phyloP scores from a whole-genome alignment of 176 grass and related monocot genomes.

The Lolium rigidum region DNA sequence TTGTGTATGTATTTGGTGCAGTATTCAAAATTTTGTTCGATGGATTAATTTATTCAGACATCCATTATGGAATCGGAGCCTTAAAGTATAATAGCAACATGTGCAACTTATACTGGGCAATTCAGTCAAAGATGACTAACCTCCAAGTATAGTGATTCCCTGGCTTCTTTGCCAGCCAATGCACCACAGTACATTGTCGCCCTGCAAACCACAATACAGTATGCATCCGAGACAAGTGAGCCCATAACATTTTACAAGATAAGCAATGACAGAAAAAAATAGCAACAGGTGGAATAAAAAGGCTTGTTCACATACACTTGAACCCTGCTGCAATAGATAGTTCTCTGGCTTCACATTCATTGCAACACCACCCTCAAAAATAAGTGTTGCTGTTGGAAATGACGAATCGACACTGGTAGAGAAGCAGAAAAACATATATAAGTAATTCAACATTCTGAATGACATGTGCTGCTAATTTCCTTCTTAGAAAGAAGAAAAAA shows the following conservation, averaged over 20 bases:
- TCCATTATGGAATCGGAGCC: neutral
- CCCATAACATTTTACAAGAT: constrained; percentile 29
- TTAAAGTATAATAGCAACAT: constrained; percentile 9
- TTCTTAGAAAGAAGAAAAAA: constrained; percentile 38
- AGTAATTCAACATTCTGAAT: constrained; percentile 34
- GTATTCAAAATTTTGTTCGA: neutral
- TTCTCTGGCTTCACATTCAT: constrained; percentile 91
- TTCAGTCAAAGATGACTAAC: constrained; percentile 51
- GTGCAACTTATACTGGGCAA: constrained; percentile 10
- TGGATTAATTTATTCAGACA: neutral
- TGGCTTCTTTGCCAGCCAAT: constrained; percentile 97
- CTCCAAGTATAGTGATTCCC: constrained; percentile 93
- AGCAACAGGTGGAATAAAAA: constrained; percentile 30
- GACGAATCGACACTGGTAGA: constrained; percentile 73
- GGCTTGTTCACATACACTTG: constrained; percentile 56
- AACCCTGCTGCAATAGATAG: constrained; percentile 90
- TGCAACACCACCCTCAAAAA: constrained; percentile 83
- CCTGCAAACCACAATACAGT: constrained; percentile 59
- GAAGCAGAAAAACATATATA: constrained; percentile 27
- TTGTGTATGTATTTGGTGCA: neutral
- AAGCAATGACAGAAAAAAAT: neutral
- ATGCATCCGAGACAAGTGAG: constrained; percentile 29
- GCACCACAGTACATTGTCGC: constrained; percentile 78
- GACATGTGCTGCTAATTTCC: constrained; percentile 33
- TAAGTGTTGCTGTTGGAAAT: constrained; percentile 86